Evolutionary conservation across 1,284 basidiomycete species (phyloP).

Genomic region (Cryptococcus sp.): DNA sequence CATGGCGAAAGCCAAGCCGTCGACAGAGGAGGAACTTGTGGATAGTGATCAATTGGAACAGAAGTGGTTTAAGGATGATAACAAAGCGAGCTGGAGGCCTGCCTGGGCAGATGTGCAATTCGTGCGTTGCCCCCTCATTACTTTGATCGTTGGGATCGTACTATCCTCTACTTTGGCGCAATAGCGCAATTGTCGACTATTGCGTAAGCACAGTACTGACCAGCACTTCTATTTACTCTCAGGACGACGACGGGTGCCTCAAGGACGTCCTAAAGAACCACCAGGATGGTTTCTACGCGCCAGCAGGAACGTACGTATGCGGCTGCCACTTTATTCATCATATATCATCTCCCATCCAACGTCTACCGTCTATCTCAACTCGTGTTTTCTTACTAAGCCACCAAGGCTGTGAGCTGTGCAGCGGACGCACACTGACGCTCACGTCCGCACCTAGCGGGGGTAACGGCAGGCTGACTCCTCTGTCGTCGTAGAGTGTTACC

Average conservation of each 20-base stretch:
- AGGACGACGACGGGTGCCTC: constrained; percentile 41
- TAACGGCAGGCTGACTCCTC: not conserved
- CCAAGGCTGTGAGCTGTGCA: not conserved
- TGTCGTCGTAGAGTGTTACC: constrained; percentile 34
- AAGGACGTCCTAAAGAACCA: constrained; percentile 27
- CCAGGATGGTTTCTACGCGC: constrained; percentile 39
- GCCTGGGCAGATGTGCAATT: constrained; percentile 38
- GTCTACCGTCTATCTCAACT: not conserved
- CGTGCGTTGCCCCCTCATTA: constrained; percentile 21
- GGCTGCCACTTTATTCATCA: not conserved
- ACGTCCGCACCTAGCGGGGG: too few relatives aligned
- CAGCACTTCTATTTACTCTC: not conserved
- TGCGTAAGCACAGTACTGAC: too few relatives aligned
- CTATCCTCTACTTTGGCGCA: not conserved
- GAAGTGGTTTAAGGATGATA: constrained; percentile 26
- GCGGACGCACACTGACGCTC: too few relatives aligned
- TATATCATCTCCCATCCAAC: not conserved
- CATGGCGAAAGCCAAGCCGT: constrained; percentile 20
- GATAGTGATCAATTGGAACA: constrained; percentile 20
- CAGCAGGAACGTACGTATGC: constrained; percentile 35
- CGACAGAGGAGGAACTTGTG: constrained; percentile 30
- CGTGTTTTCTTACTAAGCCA: not conserved
- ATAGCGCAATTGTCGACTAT: too few relatives aligned
- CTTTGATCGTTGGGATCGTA: not conserved
- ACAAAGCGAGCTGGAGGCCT: constrained; percentile 31